phyloP scores from a whole-genome alignment of 2,329 filamentous ascomycete genomes.

The Penicillium sp. region DNA sequence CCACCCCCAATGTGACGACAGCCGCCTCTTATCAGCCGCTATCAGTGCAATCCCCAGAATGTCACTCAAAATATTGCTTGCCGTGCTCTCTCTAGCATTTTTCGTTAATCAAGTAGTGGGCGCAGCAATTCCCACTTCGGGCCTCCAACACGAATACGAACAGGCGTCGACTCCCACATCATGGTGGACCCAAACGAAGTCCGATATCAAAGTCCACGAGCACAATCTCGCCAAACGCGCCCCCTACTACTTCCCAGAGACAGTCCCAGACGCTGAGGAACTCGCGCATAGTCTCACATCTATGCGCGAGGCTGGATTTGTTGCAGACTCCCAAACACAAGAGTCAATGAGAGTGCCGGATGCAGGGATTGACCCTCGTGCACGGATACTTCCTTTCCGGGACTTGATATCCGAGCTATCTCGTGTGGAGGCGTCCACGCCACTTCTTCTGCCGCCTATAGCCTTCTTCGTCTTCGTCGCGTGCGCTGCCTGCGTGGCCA shows the following conservation, averaged over 20 bases:
- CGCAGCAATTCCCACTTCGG: slow-evolving; percentile 9
- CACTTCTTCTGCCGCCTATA: neutral
- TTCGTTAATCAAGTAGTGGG: slow-evolving; percentile 6
- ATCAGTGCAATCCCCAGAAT: slow-evolving; percentile 5
- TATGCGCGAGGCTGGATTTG: slow-evolving; percentile 15
- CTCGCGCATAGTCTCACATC: slow-evolving; percentile 5
- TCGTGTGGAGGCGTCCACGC: neutral
- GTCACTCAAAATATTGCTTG: slow-evolving; percentile 5
- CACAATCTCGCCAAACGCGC: slow-evolving; percentile 3
- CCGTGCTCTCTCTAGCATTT: slow-evolving; percentile 2
- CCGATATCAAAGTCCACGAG: neutral
- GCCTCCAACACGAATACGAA: neutral
- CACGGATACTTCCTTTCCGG: slow-evolving; percentile 2
- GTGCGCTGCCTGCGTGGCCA: slow-evolving; percentile 5
- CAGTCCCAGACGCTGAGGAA: slow-evolving; percentile 13
- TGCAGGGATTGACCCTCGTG: slow-evolving; percentile 14
- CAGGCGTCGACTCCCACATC: neutral
- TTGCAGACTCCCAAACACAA: neutral
- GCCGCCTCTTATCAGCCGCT: slow-evolving; percentile 5
- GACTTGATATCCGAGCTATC: neutral
- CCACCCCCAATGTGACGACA: slow-evolving; percentile 5
- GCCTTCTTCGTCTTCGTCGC: slow-evolving; percentile 7
- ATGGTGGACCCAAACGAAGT: neutral
- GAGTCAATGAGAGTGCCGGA: slow-evolving; percentile 11
- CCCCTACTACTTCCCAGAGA: slow-evolving; percentile 20